These are phyloP conservation scores for Sporothrix pseudoabietina DNA, from an alignment of 2,329 filamentous ascomycete genomes.

Conservation along the genomic window DNA sequence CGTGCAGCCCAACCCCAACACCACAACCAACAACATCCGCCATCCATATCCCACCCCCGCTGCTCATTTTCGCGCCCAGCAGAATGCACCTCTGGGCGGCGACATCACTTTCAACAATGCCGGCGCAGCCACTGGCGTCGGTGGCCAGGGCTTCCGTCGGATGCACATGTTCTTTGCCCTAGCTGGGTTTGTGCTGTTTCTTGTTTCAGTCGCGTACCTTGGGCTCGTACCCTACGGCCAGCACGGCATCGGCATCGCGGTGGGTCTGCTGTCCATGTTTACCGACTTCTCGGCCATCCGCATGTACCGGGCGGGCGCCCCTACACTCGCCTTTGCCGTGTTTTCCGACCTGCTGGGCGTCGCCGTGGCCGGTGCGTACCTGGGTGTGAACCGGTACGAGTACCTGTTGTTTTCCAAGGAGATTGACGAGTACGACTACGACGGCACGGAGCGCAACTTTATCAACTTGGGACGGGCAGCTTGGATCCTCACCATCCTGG, in stretches of 20 bases:
- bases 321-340: background rate
- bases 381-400: background rate
- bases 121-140: no score
- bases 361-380: background rate
- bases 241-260: background rate
- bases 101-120: no score
- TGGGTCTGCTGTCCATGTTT: background rate
- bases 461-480: no score
- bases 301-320: background rate
- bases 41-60: no score
- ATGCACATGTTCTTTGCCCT: background rate
- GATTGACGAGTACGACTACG: background rate
- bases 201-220: background rate
- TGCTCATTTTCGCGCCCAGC: no score
- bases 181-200: background rate
- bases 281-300: background rate
- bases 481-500: no score
- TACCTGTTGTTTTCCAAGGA: background rate
- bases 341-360: background rate
- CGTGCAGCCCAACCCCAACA: no score
- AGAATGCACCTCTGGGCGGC: no score
- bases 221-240: background rate
- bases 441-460: no score
- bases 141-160: conserved; percentile 28
- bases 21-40: no score